These are phyloP conservation scores for Pichia deserticola DNA, from an alignment of 805 yeast species.

Conservation along the genomic window DNA sequence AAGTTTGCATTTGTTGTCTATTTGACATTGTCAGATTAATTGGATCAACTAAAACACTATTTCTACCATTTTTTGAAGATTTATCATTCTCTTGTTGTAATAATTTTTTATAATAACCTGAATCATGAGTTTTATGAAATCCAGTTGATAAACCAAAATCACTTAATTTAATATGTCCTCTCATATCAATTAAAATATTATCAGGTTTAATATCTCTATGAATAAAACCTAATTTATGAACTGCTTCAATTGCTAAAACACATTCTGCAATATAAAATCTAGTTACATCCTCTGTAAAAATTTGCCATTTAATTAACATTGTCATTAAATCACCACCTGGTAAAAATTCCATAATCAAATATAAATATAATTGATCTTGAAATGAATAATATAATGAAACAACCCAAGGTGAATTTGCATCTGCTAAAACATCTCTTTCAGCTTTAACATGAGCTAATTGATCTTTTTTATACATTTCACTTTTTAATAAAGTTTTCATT, in stretches of 20 bases:
- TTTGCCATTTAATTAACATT: constrained; percentile 90
- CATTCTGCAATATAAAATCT: constrained; percentile 95
- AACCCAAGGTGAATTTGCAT: constrained; percentile 83
- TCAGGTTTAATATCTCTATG: constrained; percentile 98
- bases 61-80: constrained; percentile 35
- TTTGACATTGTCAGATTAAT: constrained; percentile 93
- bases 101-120: constrained; percentile 75
- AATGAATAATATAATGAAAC: constrained; percentile 76
- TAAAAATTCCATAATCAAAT: constrained; percentile 71
- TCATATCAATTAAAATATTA: constrained; percentile 62
- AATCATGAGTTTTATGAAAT: constrained; percentile 88
- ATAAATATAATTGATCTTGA: constrained; percentile 69
- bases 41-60: constrained; percentile 86
- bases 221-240: constrained; percentile 87
- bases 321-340: constrained; percentile 92
- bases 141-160: constrained; percentile 86
- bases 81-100: constrained; percentile 49
- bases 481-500: constrained; percentile 84
- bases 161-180: constrained; percentile 57
- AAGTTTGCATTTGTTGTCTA: constrained; percentile 90
- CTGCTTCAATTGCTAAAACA: constrained; percentile 89
- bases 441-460: constrained; percentile 94
- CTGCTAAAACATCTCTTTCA: constrained; percentile 91
- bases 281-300: constrained; percentile 87
- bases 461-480: constrained; percentile 92